Evolutionary conservation across 306 rosid species (phyloP).

Genomic region (Dryas drummondii): DNA sequence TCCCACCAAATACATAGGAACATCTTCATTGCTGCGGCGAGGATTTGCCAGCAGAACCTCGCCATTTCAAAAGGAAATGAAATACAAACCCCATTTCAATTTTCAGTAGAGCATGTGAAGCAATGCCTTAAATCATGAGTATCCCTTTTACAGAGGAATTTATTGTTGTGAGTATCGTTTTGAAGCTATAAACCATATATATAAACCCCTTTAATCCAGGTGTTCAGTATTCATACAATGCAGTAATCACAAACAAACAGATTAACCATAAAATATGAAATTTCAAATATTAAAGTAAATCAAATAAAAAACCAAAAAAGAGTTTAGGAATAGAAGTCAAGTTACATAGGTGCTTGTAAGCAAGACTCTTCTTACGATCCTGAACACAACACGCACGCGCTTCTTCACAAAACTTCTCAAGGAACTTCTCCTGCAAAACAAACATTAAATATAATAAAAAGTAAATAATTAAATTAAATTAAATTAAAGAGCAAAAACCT

Average conservation of each 20-base stretch:
- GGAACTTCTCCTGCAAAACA: conserved; percentile 77
- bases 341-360: conserved; percentile 76
- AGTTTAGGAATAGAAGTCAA: conserved; percentile 4
- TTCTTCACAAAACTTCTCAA: conserved; percentile 60
- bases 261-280: neutral
- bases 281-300: no score
- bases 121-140: neutral
- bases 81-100: neutral
- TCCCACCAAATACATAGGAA: neutral
- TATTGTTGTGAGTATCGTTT: neutral
- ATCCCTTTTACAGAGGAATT: neutral
- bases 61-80: neutral
- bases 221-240: neutral
- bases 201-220: neutral
- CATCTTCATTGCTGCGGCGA: no score
- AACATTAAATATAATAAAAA: neutral
- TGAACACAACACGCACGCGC: conserved; percentile 44
- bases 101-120: neutral
- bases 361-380: conserved; percentile 68
- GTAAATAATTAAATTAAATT: neutral
- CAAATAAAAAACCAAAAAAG: neutral
- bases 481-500: conserved; percentile 8
- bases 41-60: no score
- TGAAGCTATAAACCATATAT: neutral
- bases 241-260: neutral